These are phyloP conservation scores for Lachnellula willkommii DNA, from an alignment of 2,329 filamentous ascomycete species.

Conservation along the genomic window DNA sequence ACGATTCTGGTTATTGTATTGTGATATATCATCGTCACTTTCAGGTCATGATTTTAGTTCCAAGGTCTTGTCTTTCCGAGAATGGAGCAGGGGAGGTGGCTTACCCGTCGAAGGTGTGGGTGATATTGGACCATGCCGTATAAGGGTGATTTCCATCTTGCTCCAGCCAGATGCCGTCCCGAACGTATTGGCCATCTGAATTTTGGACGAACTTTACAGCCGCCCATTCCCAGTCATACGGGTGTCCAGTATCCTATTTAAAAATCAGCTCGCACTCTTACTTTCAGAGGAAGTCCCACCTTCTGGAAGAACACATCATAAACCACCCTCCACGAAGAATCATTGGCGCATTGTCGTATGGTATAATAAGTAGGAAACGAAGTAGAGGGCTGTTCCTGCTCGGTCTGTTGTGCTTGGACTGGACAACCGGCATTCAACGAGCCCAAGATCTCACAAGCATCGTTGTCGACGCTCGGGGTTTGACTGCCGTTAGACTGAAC, in stretches of 20 bases:
- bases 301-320: constrained; percentile 22
- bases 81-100: neutral
- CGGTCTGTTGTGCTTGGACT: constrained; percentile 8
- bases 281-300: neutral
- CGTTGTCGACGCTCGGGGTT: constrained; percentile 8
- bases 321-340: constrained; percentile 16
- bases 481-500: constrained; percentile 12
- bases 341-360: constrained; percentile 11
- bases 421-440: constrained; percentile 11
- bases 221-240: constrained; percentile 21
- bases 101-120: constrained; percentile 13
- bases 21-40: constrained; percentile 10
- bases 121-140: constrained; percentile 9
- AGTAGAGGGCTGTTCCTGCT: constrained; percentile 13
- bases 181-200: constrained; percentile 11
- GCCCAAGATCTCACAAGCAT: constrained; percentile 9
- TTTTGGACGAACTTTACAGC: constrained; percentile 15
- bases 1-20: constrained; percentile 13
- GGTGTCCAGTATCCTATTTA: constrained; percentile 19
- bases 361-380: constrained; percentile 20
- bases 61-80: neutral
- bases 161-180: constrained; percentile 17
- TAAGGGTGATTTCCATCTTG: constrained; percentile 19
- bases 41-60: neutral
- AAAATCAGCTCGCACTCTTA: neutral